A percentile compares a stretch with the other conserved stretches of the same genome.
These are phyloP conservation scores for Notholithocarpus densiflorus DNA, from an alignment of 306 rosid species.

Conservation along the genomic window DNA sequence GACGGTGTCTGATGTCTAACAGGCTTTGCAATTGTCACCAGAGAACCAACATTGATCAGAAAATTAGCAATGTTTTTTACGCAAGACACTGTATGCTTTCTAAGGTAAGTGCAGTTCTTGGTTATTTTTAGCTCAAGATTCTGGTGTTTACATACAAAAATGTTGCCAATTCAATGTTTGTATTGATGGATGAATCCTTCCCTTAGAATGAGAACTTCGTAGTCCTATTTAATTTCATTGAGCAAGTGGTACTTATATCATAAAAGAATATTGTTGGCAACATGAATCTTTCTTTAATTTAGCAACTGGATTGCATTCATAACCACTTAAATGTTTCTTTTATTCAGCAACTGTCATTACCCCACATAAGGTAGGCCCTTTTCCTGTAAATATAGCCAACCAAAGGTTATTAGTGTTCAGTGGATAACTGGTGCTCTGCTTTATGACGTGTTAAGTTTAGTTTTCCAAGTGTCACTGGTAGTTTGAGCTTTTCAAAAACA, in stretches of 20 bases:
- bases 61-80: slow-evolving; percentile 12
- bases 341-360: slow-evolving; percentile 12
- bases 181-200: not conserved
- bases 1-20: slow-evolving; percentile 21
- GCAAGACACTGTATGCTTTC: slow-evolving; percentile 3
- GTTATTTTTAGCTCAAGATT: slow-evolving; percentile 3
- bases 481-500: slow-evolving; percentile 22
- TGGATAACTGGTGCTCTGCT: slow-evolving; percentile 32
- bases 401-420: slow-evolving; percentile 19
- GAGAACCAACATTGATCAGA: slow-evolving; percentile 16
- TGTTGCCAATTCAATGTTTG: not conserved
- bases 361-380: slow-evolving; percentile 6
- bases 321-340: not conserved
- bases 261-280: not conserved
- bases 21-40: slow-evolving; percentile 9
- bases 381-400: slow-evolving; percentile 18
- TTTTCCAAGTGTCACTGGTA: slow-evolving; percentile 14
- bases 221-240: slow-evolving; percentile 2
- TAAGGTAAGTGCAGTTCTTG: slow-evolving; percentile 12
- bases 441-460: slow-evolving; percentile 7
- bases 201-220: not conserved
- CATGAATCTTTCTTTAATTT: not conserved
- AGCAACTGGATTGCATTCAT: slow-evolving; percentile 7
- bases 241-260: not conserved
- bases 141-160: slow-evolving; percentile 2